Percentiles rank a stretch among this genome's conserved stretches.
Evolutionary conservation across 768 basidiomycete species (phyloP).

Genomic region (Lactarius trivialis): DNA sequence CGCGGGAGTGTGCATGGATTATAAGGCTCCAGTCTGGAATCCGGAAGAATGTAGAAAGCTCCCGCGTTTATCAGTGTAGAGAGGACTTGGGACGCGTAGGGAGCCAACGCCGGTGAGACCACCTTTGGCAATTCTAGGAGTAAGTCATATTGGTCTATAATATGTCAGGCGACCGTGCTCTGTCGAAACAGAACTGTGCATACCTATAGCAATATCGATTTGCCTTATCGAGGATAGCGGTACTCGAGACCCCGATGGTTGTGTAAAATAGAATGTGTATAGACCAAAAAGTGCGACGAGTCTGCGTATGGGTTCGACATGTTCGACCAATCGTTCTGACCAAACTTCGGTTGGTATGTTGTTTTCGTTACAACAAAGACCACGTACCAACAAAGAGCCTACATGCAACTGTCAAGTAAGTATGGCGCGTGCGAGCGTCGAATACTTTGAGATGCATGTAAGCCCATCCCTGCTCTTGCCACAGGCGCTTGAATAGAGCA

Average conservation of each 20-base stretch:
- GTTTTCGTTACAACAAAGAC: background rate
- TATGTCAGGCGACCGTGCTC: constrained; percentile 18
- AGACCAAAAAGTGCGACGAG: constrained; percentile 59
- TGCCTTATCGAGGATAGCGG: constrained; percentile 44
- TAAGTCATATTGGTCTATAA: constrained; percentile 49
- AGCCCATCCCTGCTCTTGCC: constrained; percentile 62
- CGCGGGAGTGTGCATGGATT: constrained; percentile 65
- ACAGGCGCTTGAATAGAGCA: constrained; percentile 61
- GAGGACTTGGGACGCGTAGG: constrained; percentile 45
- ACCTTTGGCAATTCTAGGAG: constrained; percentile 44
- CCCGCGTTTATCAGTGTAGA: constrained; percentile 40
- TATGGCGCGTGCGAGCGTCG: constrained; percentile 57
- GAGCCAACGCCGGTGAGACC: constrained; percentile 42
- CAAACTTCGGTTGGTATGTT: background rate
- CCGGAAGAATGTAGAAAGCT: constrained; percentile 57
- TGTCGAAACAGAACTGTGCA: constrained; percentile 32
- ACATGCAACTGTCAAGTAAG: constrained; percentile 51
- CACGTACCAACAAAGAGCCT: constrained; percentile 62
- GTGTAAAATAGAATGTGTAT: constrained; percentile 65
- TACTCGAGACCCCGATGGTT: constrained; percentile 51
- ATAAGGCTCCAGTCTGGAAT: constrained; percentile 41
- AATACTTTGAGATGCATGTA: constrained; percentile 73
- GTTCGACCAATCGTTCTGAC: constrained; percentile 48
- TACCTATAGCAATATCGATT: constrained; percentile 47
- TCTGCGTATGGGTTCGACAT: constrained; percentile 48